phyloP scores from a whole-genome alignment of 306 rosid genomes.

The Acacia melanoxylon region DNA sequence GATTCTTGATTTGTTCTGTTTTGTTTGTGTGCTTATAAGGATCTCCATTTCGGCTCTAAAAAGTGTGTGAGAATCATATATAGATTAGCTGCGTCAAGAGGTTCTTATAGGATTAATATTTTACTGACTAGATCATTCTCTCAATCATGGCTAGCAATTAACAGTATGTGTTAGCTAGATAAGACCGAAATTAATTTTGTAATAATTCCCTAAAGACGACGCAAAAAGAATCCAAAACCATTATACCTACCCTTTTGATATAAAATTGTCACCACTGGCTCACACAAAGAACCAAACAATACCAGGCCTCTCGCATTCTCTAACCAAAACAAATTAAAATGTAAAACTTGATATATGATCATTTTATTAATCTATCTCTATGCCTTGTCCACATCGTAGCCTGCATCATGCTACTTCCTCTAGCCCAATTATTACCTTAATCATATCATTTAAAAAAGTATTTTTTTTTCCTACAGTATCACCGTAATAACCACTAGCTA shows the following conservation, averaged over 20 bases:
- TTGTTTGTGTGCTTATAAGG: not conserved
- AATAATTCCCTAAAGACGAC: constrained; percentile 16
- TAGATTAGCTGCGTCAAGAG: not conserved
- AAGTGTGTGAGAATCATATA: not conserved
- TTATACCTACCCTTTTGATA: not conserved
- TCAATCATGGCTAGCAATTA: not conserved
- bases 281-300: no score
- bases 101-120: constrained; percentile 34
- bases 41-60: not conserved
- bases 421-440: no score
- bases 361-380: no score
- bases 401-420: no score
- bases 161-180: not conserved
- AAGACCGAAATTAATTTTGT: not conserved
- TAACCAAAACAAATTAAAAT: no score
- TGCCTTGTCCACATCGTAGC: no score
- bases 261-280: no score
- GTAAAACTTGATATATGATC: no score
- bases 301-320: no score
- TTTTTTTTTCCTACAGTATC: no score
- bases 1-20: not conserved
- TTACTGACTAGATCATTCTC: constrained; percentile 8
- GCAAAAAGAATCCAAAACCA: not conserved
- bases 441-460: no score
- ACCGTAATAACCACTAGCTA: no score